Conservation (phyloP, 371 early-diverging fungal genomes). For the Syncephalastrum monosporum region DNA sequence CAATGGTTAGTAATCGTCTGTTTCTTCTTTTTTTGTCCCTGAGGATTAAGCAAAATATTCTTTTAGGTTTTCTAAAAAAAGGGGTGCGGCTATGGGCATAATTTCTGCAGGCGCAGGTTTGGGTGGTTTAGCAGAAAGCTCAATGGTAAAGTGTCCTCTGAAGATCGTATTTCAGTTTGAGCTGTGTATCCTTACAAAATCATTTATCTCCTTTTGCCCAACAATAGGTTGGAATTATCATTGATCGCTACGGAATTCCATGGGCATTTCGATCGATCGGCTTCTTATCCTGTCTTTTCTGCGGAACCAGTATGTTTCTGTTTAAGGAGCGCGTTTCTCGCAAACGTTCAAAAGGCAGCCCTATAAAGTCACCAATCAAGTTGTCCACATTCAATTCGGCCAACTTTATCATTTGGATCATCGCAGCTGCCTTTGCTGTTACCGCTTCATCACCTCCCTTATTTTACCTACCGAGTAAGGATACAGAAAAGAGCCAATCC, state of each 20-base stretch:
- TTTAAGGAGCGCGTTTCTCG: slow-evolving; percentile 35
- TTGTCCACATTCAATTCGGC: slow-evolving; percentile 22
- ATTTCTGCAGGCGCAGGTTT: slow-evolving; percentile 75
- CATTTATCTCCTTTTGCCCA: slow-evolving; percentile 1
- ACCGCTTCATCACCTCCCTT: slow-evolving; percentile 34
- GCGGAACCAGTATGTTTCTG: slow-evolving; percentile 24
- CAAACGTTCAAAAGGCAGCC: slow-evolving; percentile 11
- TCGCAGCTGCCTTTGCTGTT: slow-evolving; percentile 30
- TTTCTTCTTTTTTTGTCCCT: too few species aligned
- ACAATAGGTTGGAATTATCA: not conserved
- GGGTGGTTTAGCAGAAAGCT: slow-evolving; percentile 59
- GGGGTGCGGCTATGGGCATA: slow-evolving; percentile 61
- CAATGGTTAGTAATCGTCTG: slow-evolving; percentile 16
- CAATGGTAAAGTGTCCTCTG: slow-evolving; percentile 22
- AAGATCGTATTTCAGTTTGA: too few species aligned
- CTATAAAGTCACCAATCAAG: slow-evolving; percentile 26
- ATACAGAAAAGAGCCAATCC: not conserved
- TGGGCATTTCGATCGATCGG: slow-evolving; percentile 42
- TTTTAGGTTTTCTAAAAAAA: slow-evolving; percentile 51
- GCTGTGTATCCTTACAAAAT: not conserved
- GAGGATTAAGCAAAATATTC: too few species aligned
- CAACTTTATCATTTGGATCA: slow-evolving; percentile 30
- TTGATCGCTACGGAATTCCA: slow-evolving; percentile 30
- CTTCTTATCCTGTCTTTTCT: slow-evolving; percentile 34
- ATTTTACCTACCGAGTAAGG: slow-evolving; percentile 39